A percentile compares a stretch with the other conserved stretches of the same genome.
Conservation (phyloP, 257 asterid genomes). For the Misopates orontium region DNA sequence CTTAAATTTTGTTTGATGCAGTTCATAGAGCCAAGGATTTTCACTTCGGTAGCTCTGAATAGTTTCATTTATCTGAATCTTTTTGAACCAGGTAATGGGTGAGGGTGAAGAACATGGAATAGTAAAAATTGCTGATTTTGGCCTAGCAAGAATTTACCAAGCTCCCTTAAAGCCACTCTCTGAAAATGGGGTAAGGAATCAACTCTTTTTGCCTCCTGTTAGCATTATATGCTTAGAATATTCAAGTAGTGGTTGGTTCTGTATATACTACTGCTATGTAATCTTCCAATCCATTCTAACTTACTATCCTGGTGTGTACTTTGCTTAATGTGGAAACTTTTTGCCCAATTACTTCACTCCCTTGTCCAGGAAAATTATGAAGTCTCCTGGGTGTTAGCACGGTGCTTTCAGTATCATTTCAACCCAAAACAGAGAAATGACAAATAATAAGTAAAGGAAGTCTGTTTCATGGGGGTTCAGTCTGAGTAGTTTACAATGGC, state of each 20-base stretch:
- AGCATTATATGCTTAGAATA: conserved; percentile 1
- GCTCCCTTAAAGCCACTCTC: conserved; percentile 86
- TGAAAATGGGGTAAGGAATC: conserved; percentile 82
- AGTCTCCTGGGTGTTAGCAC: too few relatives aligned
- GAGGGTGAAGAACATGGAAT: conserved; percentile 98
- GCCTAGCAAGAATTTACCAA: conserved; percentile 95
- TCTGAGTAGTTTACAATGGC: too few relatives aligned
- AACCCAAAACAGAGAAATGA: too few relatives aligned
- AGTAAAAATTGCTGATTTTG: conserved; percentile 96
- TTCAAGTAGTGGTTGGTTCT: neutral
- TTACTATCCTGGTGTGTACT: neutral
- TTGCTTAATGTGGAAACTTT: neutral
- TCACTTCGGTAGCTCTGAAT: neutral
- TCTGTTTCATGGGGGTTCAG: too few relatives aligned
- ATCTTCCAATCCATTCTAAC: neutral
- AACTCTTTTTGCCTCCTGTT: conserved; percentile 6
- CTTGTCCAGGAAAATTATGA: neutral
- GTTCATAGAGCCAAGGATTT: neutral
- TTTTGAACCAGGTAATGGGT: conserved; percentile 81
- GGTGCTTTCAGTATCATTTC: too few relatives aligned
- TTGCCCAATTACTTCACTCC: neutral
- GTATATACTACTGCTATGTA: neutral
- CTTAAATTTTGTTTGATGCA: neutral
- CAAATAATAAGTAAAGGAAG: too few relatives aligned
- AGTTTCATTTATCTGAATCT: conserved; percentile 23